phyloP scores from a whole-genome alignment of 179 eudicot species.

The Nepenthes alata region DNA sequence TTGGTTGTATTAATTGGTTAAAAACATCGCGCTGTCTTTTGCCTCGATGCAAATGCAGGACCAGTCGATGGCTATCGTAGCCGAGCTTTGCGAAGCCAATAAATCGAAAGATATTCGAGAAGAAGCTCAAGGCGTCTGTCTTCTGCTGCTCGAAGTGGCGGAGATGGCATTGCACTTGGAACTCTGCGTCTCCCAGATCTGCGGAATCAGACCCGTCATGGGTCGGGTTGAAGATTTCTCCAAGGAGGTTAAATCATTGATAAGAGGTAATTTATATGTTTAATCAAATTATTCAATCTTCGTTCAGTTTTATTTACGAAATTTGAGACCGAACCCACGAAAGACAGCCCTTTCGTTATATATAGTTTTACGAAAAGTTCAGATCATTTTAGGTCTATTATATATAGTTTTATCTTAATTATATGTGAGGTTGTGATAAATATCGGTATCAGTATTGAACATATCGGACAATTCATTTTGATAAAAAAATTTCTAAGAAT shows the following conservation, averaged over 20 bases:
- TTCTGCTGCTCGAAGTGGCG: constrained; percentile 51
- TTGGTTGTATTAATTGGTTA: too few relatives aligned
- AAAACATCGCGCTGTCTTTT: not conserved
- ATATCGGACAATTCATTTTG: too few relatives aligned
- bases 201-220: constrained; percentile 81
- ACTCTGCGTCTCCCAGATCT: constrained; percentile 66
- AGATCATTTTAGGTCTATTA: too few relatives aligned
- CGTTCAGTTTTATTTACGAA: not conserved
- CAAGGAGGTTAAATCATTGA: constrained; percentile 45
- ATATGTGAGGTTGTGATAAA: too few relatives aligned
- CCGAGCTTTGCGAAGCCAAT: constrained; percentile 75
- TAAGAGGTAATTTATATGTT: constrained; percentile 39
- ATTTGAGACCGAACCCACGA: too few relatives aligned
- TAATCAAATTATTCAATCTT: not conserved
- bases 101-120: constrained; percentile 36
- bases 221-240: constrained; percentile 83
- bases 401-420: too few relatives aligned
- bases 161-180: constrained; percentile 83
- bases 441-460: too few relatives aligned
- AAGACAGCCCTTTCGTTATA: too few relatives aligned
- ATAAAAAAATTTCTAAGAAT: too few relatives aligned
- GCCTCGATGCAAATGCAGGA: constrained; percentile 36
- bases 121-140: constrained; percentile 46
- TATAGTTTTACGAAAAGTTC: too few relatives aligned
- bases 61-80: constrained; percentile 64